These are phyloP conservation scores for Phytopythium kandeliae DNA, from an alignment of 352 stramenopile species.

Conservation along the genomic window DNA sequence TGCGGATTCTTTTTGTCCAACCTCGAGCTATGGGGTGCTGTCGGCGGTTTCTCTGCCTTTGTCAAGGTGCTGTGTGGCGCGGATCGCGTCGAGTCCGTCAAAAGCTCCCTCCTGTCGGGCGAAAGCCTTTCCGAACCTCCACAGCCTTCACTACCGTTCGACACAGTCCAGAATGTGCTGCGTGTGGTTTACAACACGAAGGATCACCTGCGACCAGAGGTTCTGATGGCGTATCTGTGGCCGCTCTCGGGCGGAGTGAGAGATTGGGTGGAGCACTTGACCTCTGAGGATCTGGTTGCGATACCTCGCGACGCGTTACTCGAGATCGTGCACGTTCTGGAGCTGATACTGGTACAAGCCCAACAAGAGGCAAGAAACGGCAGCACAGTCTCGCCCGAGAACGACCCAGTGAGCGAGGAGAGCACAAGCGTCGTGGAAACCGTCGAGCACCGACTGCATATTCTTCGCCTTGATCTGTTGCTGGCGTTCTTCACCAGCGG, in stretches of 20 bases:
- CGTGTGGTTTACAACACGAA: conserved; percentile 55
- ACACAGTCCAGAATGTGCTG: conserved; percentile 49
- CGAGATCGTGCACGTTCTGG: conserved; percentile 56
- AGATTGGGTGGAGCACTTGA: conserved; percentile 19
- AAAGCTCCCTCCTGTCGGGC: background rate
- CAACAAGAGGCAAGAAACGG: conserved; percentile 10
- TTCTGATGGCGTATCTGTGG: conserved; percentile 34
- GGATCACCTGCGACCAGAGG: conserved; percentile 35
- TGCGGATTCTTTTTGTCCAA: conserved; percentile 41
- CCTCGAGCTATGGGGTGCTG: conserved; percentile 43
- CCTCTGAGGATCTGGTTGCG: conserved; percentile 21
- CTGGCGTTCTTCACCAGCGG: conserved; percentile 40
- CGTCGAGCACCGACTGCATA: conserved; percentile 25
- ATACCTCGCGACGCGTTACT: conserved; percentile 41
- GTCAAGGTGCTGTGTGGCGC: conserved; percentile 27
- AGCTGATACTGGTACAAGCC: conserved; percentile 37
- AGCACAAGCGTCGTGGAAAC: background rate
- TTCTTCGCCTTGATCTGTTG: conserved; percentile 50
- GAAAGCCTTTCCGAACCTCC: background rate
- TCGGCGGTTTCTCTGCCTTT: conserved; percentile 50
- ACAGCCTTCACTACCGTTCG: conserved; percentile 17
- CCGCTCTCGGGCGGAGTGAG: conserved; percentile 24
- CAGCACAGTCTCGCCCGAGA: no score
- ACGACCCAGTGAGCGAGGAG: no score
- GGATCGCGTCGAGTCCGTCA: background rate